These are phyloP conservation scores for Ceratocystis harringtonii DNA, from an alignment of 2,329 filamentous ascomycete species.

Conservation along the genomic window DNA sequence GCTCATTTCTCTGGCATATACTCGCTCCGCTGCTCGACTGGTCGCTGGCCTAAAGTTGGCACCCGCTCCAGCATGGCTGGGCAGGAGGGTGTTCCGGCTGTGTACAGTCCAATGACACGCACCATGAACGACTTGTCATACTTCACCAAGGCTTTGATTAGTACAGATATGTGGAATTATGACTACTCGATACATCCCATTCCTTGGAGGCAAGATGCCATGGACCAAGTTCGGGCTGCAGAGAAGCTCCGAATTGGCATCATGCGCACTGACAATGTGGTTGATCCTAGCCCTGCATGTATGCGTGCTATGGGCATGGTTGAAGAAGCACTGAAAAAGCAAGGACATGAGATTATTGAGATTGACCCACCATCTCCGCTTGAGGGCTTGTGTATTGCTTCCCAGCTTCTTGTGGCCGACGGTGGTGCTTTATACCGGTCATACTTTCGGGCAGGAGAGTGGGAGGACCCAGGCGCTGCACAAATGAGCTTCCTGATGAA, in stretches of 20 bases:
- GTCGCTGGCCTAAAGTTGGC: slow-evolving; percentile 76
- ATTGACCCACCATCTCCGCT: slow-evolving; percentile 53
- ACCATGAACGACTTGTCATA: slow-evolving; percentile 71
- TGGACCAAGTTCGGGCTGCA: slow-evolving; percentile 44
- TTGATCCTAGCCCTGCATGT: slow-evolving; percentile 77
- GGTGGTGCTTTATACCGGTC: slow-evolving; percentile 67
- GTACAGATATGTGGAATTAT: slow-evolving; percentile 78
- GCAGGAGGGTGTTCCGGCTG: slow-evolving; percentile 75
- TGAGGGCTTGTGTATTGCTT: slow-evolving; percentile 60
- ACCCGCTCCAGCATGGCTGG: slow-evolving; percentile 80
- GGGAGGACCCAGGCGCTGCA: slow-evolving; percentile 60
- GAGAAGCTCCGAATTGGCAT: slow-evolving; percentile 58
- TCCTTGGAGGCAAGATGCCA: slow-evolving; percentile 53
- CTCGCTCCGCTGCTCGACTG: slow-evolving; percentile 71
- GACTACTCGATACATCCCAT: slow-evolving; percentile 76
- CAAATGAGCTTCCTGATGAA: slow-evolving; percentile 62
- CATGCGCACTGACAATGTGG: slow-evolving; percentile 64
- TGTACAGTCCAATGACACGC: slow-evolving; percentile 84
- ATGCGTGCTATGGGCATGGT: slow-evolving; percentile 57
- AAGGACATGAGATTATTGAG: slow-evolving; percentile 61
- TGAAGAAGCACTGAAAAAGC: slow-evolving; percentile 49
- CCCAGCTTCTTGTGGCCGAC: slow-evolving; percentile 70
- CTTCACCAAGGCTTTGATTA: slow-evolving; percentile 63
- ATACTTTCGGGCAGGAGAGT: slow-evolving; percentile 62
- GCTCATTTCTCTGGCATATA: slow-evolving; percentile 88